Evolutionary conservation across 441 rosid genomes (phyloP).

Genomic region (Adansonia rubrostipa): DNA sequence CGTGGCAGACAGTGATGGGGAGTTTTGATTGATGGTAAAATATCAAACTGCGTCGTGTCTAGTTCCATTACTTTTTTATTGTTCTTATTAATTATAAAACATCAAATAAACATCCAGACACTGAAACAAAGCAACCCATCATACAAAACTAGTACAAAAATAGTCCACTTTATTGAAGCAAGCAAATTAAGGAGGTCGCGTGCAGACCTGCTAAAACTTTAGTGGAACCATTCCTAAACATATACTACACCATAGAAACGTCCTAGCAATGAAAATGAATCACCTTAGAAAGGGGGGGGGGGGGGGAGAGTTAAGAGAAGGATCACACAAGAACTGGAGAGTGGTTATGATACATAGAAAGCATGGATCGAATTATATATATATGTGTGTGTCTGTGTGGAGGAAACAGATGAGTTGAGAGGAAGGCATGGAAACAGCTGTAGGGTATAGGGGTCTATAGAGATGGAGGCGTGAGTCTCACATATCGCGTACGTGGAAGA

Average conservation of each 20-base stretch:
- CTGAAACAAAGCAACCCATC: slow-evolving; percentile 12
- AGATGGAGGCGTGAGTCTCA: slow-evolving; percentile 8
- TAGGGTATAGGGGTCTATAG: not conserved
- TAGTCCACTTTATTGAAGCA: slow-evolving; percentile 18
- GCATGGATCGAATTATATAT: not conserved
- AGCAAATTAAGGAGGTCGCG: not conserved
- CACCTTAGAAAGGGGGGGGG: not conserved
- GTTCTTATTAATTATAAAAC: not conserved
- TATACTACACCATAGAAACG: not conserved
- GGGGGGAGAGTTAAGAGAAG: not conserved
- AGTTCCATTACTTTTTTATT: too few species aligned
- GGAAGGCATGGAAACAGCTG: not conserved
- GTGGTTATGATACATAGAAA: not conserved
- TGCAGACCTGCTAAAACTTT: slow-evolving; percentile 6
- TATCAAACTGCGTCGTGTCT: not conserved
- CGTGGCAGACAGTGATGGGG: slow-evolving; percentile 13
- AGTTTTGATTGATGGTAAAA: not conserved
- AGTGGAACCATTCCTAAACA: slow-evolving; percentile 14
- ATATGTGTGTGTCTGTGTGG: too few species aligned
- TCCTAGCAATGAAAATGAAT: not conserved
- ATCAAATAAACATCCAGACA: not conserved
- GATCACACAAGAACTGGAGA: not conserved
- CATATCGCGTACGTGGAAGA: slow-evolving; percentile 75
- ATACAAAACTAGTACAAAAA: slow-evolving; percentile 14
- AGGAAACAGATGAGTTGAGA: too few species aligned